These are phyloP conservation scores for Erigeron canadensis DNA, from an alignment of 129 eudicot genomes.

Conservation along the genomic window DNA sequence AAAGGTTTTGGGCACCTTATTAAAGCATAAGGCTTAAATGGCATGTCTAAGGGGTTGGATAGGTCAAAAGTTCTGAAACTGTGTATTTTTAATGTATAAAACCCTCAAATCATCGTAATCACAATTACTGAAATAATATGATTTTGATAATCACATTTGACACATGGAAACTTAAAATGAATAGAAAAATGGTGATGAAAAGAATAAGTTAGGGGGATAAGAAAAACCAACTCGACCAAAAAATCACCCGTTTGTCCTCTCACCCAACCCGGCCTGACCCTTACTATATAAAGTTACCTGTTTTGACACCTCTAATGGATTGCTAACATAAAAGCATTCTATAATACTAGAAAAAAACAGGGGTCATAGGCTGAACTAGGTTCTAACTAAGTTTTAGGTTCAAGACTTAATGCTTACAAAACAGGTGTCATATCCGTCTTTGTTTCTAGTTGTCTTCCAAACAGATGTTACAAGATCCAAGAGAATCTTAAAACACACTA, in stretches of 20 bases:
- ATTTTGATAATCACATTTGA: neutral
- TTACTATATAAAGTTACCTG: neutral
- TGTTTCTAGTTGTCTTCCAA: neutral
- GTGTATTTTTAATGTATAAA: neutral
- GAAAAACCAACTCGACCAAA: neutral
- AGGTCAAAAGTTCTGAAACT: neutral
- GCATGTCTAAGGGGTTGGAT: neutral
- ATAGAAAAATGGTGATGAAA: neutral
- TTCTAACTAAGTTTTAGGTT: neutral
- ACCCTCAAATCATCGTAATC: neutral
- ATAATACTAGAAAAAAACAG: neutral
- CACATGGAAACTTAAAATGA: neutral
- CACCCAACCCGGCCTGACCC: too few relatives aligned
- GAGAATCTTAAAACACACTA: neutral
- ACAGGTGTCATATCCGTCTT: neutral
- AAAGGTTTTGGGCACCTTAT: neutral
- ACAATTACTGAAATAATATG: neutral
- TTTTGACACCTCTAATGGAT: neutral
- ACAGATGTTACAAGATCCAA: neutral
- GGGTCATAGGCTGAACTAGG: neutral
- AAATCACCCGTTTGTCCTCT: neutral
- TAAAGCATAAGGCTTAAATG: neutral
- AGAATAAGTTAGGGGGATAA: neutral
- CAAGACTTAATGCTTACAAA: neutral
- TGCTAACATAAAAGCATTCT: neutral